A percentile compares a stretch with the other conserved stretches of the same genome.
Evolutionary conservation across 2,329 filamentous ascomycete species (phyloP).

Genomic region (Lojkania enalia): DNA sequence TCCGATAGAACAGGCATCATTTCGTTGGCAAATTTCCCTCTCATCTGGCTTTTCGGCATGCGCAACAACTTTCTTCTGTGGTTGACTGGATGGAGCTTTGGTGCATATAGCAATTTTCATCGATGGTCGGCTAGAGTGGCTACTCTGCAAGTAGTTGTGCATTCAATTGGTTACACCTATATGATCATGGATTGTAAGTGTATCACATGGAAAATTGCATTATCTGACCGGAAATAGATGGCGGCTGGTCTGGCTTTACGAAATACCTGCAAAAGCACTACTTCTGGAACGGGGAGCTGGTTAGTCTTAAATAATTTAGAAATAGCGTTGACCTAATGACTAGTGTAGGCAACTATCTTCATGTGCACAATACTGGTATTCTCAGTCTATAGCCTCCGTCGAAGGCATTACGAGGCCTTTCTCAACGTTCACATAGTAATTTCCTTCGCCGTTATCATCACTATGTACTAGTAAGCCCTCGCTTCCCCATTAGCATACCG

Average conservation of each 20-base stretch:
- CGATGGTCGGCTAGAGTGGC: conserved; percentile 67
- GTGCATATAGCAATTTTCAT: conserved; percentile 69
- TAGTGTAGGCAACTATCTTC: conserved; percentile 35
- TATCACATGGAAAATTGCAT: background rate
- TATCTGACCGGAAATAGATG: conserved; percentile 8
- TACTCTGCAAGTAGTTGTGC: conserved; percentile 64
- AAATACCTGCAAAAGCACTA: conserved; percentile 50
- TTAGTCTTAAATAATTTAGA: conserved; percentile 26
- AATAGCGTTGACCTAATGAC: background rate
- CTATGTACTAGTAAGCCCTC: conserved; percentile 56
- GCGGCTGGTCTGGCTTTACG: conserved; percentile 45
- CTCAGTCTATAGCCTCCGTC: conserved; percentile 57
- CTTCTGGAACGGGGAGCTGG: conserved; percentile 56
- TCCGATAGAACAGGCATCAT: conserved; percentile 68
- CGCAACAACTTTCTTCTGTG: conserved; percentile 69
- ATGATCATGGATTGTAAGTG: conserved; percentile 43
- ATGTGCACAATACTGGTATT: conserved; percentile 53
- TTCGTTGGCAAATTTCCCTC: conserved; percentile 64
- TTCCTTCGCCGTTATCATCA: conserved; percentile 50
- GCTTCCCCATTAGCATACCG: conserved; percentile 3
- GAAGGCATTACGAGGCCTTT: conserved; percentile 51
- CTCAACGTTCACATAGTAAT: conserved; percentile 51
- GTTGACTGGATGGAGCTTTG: conserved; percentile 70
- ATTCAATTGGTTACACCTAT: conserved; percentile 63
- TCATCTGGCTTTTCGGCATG: conserved; percentile 68